phyloP scores from a whole-genome alignment of 169 alveolate species.

The Perkinsus marinus region DNA sequence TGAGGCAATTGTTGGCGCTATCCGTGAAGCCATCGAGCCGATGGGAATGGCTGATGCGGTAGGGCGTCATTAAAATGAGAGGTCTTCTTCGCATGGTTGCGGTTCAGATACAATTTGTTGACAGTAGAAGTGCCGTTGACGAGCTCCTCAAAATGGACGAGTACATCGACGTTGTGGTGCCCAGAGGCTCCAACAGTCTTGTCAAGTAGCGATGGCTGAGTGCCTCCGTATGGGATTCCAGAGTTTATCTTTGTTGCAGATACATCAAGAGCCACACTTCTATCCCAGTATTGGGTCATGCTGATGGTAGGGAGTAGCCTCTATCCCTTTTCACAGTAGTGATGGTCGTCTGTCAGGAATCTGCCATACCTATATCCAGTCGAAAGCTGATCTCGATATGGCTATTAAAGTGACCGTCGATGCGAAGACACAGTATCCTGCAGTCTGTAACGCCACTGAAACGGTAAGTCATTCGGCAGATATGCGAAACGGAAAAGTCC shows the following conservation, averaged over 20 bases:
- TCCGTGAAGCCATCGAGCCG: neutral
- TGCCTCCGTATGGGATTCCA: neutral
- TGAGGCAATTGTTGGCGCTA: neutral
- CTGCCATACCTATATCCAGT: conserved; percentile 39
- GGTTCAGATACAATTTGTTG: conserved; percentile 22
- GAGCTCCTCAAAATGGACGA: conserved; percentile 31
- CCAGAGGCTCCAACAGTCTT: conserved; percentile 43
- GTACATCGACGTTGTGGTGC: conserved; percentile 45
- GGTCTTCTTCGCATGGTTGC: neutral
- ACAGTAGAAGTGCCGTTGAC: conserved; percentile 33
- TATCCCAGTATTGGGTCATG: conserved; percentile 41
- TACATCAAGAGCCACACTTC: conserved; percentile 29
- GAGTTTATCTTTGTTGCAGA: neutral
- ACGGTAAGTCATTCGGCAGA: conserved; percentile 5
- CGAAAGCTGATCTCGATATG: conserved; percentile 15
- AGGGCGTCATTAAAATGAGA: neutral
- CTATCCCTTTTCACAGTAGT: neutral
- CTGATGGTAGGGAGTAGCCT: conserved; percentile 11
- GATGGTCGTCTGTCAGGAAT: conserved; percentile 34
- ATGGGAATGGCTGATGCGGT: neutral
- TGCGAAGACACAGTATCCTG: conserved; percentile 41
- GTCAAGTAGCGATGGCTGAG: neutral
- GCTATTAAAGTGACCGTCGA: conserved; percentile 33
- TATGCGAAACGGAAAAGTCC: neutral
- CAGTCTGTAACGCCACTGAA: conserved; percentile 51